Evolutionary conservation across 2,329 filamentous ascomycete species (phyloP), one percentile per base, ranked within the genome.

Genomic region (Ophiostoma quercus): DNA sequence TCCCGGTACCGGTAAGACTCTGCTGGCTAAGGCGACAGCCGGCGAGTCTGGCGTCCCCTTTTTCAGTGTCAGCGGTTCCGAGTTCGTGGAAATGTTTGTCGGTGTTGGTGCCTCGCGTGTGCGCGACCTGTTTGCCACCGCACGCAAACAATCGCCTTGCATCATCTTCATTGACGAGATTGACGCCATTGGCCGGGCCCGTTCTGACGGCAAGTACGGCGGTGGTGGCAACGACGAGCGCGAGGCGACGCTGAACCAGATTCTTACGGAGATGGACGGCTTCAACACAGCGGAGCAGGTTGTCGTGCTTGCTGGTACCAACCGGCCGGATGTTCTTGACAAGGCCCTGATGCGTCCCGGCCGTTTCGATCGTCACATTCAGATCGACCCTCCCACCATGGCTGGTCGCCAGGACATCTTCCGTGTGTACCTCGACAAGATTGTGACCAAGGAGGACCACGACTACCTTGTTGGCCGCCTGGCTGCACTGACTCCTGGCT

Each of bases 91-190:
- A 82, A 99, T 99, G 94, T 99, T 99, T 78, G 95, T 99, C 68
- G 95, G 95, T 87, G 95, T 99, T 71, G 95, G 95, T 80, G 92
- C 95, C 25, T 98, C 94, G 39, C 88, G 95, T 80, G 95, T 99
- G 67, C 89, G 95, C 75, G 95, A 99, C 79, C 83, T 99, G 68
- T 99, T 99, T 77, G 89, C 92, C 70, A 97, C 92, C 75, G 95
- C 95, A 22, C 88, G 95, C 71, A 98, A 98, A 84, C 96, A 92
- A 80, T 92, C 95, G 0, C 95, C 95, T 3, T 99, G 95, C 81
- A 99, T 99, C 80, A 96, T 99, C 80, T 99, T 99, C 83, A 98
- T 99, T 74, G 95, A 99, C 78, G 95, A 99, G 80, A 99, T 99
- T 75, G 95, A 99, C 79, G 95, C 95, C 71, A 97, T 99, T 76